Percentiles rank a stretch among this genome's conserved stretches.
phyloP scores from a whole-genome alignment of 306 rosid species.

The Oemleria cerasiformis region DNA sequence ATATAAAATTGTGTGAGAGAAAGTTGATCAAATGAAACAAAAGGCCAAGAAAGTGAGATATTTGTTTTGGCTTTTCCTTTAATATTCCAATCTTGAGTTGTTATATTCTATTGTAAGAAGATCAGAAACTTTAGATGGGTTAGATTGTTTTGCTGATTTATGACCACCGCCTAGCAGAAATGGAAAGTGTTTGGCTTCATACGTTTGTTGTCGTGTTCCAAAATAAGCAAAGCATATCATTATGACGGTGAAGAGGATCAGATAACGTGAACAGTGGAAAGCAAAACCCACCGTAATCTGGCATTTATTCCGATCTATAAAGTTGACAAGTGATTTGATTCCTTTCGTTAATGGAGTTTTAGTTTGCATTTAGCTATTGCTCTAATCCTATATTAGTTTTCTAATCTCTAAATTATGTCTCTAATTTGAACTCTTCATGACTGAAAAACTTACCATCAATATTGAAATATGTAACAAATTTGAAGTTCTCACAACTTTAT shows the following conservation, averaged over 20 bases:
- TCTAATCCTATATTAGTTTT: not conserved
- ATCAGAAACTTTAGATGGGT: constrained; percentile 15
- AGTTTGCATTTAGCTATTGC: not conserved
- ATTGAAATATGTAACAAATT: too few species aligned
- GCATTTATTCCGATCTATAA: not conserved
- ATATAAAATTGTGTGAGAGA: constrained; percentile 1
- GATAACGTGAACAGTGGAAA: not conserved
- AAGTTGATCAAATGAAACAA: constrained; percentile 16
- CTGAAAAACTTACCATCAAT: too few species aligned
- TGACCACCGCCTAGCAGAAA: not conserved
- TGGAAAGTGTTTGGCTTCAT: constrained; percentile 6
- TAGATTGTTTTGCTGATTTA: constrained; percentile 6
- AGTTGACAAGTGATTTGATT: not conserved
- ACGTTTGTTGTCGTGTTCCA: not conserved
- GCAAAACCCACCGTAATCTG: not conserved
- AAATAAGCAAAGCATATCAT: constrained; percentile 13
- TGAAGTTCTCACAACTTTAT: too few species aligned
- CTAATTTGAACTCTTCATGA: too few species aligned
- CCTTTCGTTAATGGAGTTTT: not conserved
- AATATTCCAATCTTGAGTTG: constrained; percentile 5
- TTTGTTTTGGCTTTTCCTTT: constrained; percentile 30
- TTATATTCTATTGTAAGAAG: constrained; percentile 13
- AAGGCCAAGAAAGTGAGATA: constrained; percentile 37
- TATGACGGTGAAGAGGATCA: not conserved
- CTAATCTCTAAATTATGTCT: not conserved